Conservation (phyloP, 805 yeast genomes). For the Candida palmyrensis region DNA sequence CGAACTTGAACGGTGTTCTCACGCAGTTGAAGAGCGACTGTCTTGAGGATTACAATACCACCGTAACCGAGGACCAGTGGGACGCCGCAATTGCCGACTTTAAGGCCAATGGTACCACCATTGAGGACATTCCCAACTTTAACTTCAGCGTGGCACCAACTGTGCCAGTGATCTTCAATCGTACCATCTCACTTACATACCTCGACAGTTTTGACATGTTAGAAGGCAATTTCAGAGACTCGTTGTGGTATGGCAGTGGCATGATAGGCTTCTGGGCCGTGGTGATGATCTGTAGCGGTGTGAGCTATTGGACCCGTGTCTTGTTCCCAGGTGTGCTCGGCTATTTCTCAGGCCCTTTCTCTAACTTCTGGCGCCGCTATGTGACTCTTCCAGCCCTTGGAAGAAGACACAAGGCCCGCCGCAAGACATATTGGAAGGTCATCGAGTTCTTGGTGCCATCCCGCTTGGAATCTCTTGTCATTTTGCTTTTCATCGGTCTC, state of each 20-base stretch:
- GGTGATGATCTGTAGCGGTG: conserved; percentile 28
- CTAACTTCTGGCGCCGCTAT: conserved; percentile 13
- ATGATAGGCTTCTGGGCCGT: conserved; percentile 35
- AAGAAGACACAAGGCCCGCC: conserved; percentile 10
- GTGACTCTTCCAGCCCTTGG: conserved; percentile 15
- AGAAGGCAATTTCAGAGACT: too few species aligned
- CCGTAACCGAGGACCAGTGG: conserved; percentile 14
- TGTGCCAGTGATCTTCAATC: conserved; percentile 2
- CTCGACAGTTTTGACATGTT: too few species aligned
- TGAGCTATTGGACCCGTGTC: conserved; percentile 17
- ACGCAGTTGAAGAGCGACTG: too few species aligned
- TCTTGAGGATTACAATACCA: conserved; percentile 11
- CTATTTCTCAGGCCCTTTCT: conserved; percentile 11
- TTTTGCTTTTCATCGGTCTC: conserved; percentile 34
- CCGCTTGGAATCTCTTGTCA: conserved; percentile 41
- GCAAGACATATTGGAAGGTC: neutral
- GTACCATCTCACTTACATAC: too few species aligned
- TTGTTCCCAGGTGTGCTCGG: conserved; percentile 17
- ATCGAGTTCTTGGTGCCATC: conserved; percentile 36
- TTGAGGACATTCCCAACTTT: conserved; percentile 16
- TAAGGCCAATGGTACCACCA: conserved; percentile 10
- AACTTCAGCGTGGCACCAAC: conserved; percentile 12
- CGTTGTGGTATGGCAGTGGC: conserved; percentile 28
- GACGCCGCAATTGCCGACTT: conserved; percentile 11
- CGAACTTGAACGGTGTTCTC: too few species aligned